phyloP scores from a whole-genome alignment of 164 flowering plant species.

The Hamamelis virginiana region DNA sequence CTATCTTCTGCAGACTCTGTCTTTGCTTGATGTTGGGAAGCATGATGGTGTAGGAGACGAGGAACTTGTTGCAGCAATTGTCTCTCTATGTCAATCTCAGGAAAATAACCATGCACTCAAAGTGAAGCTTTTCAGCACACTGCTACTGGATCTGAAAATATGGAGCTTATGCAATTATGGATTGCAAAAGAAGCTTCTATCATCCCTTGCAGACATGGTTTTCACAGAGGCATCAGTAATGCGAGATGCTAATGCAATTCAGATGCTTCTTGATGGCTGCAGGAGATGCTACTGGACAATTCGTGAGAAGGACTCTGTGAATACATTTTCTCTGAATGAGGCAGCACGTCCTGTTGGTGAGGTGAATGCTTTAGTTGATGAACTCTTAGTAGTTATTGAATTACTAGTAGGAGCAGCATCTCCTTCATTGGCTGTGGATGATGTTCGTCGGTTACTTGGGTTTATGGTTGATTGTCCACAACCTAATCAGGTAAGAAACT shows the following conservation, averaged over 20 bases:
- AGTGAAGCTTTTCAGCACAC: slow-evolving; percentile 82
- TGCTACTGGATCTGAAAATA: slow-evolving; percentile 84
- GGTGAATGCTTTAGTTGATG: slow-evolving; percentile 96
- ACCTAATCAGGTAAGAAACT: slow-evolving; percentile 74
- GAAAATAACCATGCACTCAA: slow-evolving; percentile 73
- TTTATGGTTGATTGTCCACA: slow-evolving; percentile 95
- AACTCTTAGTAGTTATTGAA: slow-evolving; percentile 89
- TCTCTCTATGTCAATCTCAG: slow-evolving; percentile 87
- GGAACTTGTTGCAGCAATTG: slow-evolving; percentile 94
- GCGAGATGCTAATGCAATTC: slow-evolving; percentile 97
- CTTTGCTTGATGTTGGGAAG: slow-evolving; percentile 58
- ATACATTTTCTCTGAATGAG: slow-evolving; percentile 64
- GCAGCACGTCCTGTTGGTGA: slow-evolving; percentile 77
- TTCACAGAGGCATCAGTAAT: slow-evolving; percentile 87
- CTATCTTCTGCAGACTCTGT: slow-evolving; percentile 70
- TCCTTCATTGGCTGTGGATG: slow-evolving; percentile 75
- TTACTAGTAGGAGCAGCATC: slow-evolving; percentile 83
- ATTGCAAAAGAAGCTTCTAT: slow-evolving; percentile 91
- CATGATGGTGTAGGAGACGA: slow-evolving; percentile 77
- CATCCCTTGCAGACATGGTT: slow-evolving; percentile 99
- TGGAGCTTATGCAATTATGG: slow-evolving; percentile 99
- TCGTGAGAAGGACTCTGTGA: slow-evolving; percentile 77
- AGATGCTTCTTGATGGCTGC: slow-evolving; percentile 98
- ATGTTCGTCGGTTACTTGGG: slow-evolving; percentile 80
- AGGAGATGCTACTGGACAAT: slow-evolving; percentile 93